Evolutionary conservation across 2,329 filamentous ascomycete genomes (phyloP), one percentile per base, ranked within the genome.

Genomic region (Cryphonectria japonica): DNA sequence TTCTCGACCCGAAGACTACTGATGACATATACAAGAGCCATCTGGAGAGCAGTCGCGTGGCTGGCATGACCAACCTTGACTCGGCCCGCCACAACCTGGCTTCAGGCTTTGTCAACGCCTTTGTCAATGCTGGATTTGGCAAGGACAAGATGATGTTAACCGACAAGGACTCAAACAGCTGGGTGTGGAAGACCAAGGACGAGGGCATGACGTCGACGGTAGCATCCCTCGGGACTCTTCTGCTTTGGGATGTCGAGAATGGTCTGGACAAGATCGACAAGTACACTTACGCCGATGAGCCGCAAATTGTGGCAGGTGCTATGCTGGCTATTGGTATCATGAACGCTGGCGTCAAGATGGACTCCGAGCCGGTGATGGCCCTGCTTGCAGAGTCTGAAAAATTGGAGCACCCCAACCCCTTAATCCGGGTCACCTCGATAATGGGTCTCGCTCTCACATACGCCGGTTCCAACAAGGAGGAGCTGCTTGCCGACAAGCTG

Each of bases 21-120:
- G 96, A 99, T 79, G 97, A 99, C 78, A 99, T 99, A 77, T 99
- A 99, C 88, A 99, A 99, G 86, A 97, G 94, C 78, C 96, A 99
- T 82, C 88, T 99, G 6, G 96, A 99, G 83, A 98, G 93, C 83
- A 97, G 92, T 77, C 90, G 97, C 73, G 96, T 97, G 68, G 93
- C 94, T 34, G 95, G 94, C 50, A 89, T 97, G 83, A 98, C 95
- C 14, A 98, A 98, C 79, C 89, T 97, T 63, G 96, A 99, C 79
- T 99, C 96, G 13, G 95, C 95, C 41, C 89, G 94, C 76, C 95
- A 99, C 85, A 99, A 99, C 78, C 87, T 99, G 72, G 95, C 96
- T 4, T 96, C 95, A 68, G 94, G 92, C 4, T 98, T 99, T 76
- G 97, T 99, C 74, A 99, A 99, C 78, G 93, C 93, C 0, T 98